Conservation (phyloP, 495 filamentous ascomycete genomes). For the Penicillium angulare region DNA sequence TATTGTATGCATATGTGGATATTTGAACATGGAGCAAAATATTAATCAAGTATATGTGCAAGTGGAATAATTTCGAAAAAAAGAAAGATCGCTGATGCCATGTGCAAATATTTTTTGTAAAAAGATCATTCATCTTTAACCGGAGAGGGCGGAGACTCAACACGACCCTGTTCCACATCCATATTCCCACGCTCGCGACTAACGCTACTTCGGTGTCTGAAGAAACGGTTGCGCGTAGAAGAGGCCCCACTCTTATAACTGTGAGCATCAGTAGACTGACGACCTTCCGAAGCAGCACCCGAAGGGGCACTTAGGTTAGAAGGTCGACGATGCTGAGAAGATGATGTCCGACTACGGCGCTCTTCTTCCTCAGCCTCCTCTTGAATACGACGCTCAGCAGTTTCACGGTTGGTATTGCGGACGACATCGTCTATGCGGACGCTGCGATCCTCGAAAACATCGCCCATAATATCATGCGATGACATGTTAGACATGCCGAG, state of each 20-base stretch:
- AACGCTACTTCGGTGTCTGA: conserved; percentile 32
- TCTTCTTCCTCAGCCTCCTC: conserved; percentile 44
- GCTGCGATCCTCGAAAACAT: conserved; percentile 61
- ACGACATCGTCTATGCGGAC: conserved; percentile 38
- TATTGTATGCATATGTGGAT: no score
- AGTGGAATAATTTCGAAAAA: background rate
- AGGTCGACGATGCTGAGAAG: conserved; percentile 22
- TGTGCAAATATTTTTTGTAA: background rate
- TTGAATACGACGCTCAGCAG: conserved; percentile 43
- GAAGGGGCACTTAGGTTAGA: conserved; percentile 28
- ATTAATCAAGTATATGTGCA: background rate
- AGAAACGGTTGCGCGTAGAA: conserved; percentile 38
- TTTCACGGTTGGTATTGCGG: conserved; percentile 40
- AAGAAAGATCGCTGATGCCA: background rate
- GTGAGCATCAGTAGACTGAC: conserved; percentile 35
- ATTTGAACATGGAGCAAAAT: background rate
- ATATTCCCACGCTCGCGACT: conserved; percentile 27
- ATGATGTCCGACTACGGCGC: conserved; percentile 27
- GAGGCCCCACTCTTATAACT: conserved; percentile 31
- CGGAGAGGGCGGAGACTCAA: background rate
- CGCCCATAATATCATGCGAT: conserved; percentile 61
- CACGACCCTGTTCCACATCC: conserved; percentile 37
- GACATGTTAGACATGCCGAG: conserved; percentile 64
- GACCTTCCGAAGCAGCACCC: conserved; percentile 20
- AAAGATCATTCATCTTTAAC: background rate